Base-by-base conservation (phyloP, 1,284 basidiomycete genomes). In the Ganoderma leucocontextum region DNA sequence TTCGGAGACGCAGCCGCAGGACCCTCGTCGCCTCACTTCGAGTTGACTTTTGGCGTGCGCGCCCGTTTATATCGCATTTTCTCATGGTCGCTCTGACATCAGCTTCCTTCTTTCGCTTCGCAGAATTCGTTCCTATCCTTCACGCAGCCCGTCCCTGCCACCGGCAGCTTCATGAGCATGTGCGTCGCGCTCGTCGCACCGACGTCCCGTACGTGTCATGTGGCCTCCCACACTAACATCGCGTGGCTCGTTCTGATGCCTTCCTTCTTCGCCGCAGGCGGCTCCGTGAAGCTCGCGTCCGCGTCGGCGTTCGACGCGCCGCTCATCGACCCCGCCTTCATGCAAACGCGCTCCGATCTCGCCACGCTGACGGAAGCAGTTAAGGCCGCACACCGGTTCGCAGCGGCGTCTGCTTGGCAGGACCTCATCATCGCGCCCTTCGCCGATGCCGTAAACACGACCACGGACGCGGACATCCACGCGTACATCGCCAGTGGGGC, bases 231-330 rank as follows among this genome's bases (percentile, higher is more conserved):
- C 47, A 25, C 47, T 13, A 49, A 7, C 44, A 4, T 49, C 22
- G 47, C 22, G 22, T 25, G 47, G 47, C 8, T 9, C 22, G 47
- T 49, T 25, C 47, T 13, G 47, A 49, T 25, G 4, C 47, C 10
- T 10, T 12, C 47, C 47, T 25, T 25, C 3, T 49, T 35, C 8
- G 13, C 5, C 35, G 12, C 59, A 74, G 73, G 77, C 19, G 77
- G 77, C 2, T 71, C 69, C 19, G 64, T 77, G n/a, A 70, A 63
- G 6, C 68, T 78, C 53, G 70, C 70, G 60, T 71, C 72, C 19
- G 65, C 63, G 22, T 65, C 73, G 49, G 70, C 74, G 2, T 74
- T 74, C 59, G 69, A 60, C 39, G 19, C 69, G 25, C 75, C 76
- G 5, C 33, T 73, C 25, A 74, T 78, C 62, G 72, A 75, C 64